Conservation (phyloP, 768 basidiomycete species). For the Pulveroboletus sp. region DNA sequence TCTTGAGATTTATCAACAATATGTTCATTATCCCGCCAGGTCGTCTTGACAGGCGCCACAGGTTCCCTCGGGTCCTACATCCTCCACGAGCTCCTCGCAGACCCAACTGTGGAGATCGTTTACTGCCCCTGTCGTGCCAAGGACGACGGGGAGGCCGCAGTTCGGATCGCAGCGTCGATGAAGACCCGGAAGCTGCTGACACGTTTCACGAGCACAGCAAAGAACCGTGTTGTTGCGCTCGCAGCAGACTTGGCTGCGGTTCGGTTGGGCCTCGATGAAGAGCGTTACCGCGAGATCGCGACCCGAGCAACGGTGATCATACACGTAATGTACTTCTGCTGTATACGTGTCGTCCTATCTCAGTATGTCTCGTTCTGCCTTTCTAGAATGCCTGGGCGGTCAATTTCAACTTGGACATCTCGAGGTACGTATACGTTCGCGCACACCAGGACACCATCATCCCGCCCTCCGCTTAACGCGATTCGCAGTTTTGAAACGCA, state of each 20-base stretch:
- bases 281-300: conserved; percentile 35
- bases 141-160: conserved; percentile 39
- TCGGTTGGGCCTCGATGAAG: conserved; percentile 38
- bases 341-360: background rate
- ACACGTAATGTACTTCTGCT: conserved; percentile 32
- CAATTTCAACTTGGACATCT: conserved; percentile 45
- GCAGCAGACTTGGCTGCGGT: conserved; percentile 41
- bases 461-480: conserved; percentile 10
- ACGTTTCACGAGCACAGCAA: conserved; percentile 1
- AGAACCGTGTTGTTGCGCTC: conserved; percentile 36
- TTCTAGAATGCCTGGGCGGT: conserved; percentile 53
- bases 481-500: conserved; percentile 40
- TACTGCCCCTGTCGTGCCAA: conserved; percentile 50
- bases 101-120: conserved; percentile 37
- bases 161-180: conserved; percentile 42
- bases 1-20: background rate
- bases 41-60: conserved; percentile 49
- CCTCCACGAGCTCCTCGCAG: conserved; percentile 41
- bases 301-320: conserved; percentile 41
- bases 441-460: no score
- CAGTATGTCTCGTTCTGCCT: background rate
- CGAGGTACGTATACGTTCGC: conserved; percentile 11
- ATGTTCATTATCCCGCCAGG: background rate
- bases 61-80: conserved; percentile 54
- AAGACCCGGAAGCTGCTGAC: conserved; percentile 31